Conservation (phyloP, 768 basidiomycete species). For the Coprinellus micaceus region DNA sequence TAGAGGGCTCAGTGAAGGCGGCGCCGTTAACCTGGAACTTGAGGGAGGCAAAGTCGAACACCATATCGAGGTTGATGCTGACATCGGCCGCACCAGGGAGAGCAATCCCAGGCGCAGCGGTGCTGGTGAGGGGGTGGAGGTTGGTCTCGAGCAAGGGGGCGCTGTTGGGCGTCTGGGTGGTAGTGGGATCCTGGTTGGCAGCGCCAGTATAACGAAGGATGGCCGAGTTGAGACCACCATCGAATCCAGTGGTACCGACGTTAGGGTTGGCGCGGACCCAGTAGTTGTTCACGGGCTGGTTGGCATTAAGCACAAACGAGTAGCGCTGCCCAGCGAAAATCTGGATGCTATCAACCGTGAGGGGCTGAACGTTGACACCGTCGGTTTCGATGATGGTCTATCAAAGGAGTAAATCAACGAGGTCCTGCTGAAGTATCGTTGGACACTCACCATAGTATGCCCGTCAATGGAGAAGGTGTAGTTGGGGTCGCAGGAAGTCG, state of each 20-base stretch:
- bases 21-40: slow-evolving; percentile 24
- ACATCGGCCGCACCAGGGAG: slow-evolving; percentile 37
- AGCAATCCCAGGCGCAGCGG: slow-evolving; percentile 32
- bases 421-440: no score
- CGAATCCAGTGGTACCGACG: slow-evolving; percentile 26
- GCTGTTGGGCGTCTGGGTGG: slow-evolving; percentile 19
- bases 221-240: no score
- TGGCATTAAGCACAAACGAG: slow-evolving; percentile 39
- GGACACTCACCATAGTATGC: slow-evolving; percentile 32
- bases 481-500: slow-evolving; percentile 43
- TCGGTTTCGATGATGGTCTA: slow-evolving; percentile 40
- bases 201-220: slow-evolving; percentile 50
- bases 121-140: slow-evolving; percentile 28
- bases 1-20: slow-evolving; percentile 26
- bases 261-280: slow-evolving; percentile 40
- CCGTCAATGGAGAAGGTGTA: slow-evolving; percentile 44
- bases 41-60: slow-evolving; percentile 13
- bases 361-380: slow-evolving; percentile 31
- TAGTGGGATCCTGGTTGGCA: slow-evolving; percentile 33
- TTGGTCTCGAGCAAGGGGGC: slow-evolving; percentile 34
- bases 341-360: slow-evolving; percentile 34
- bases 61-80: slow-evolving; percentile 26
- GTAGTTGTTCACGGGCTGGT: slow-evolving; percentile 37
- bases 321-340: no score
- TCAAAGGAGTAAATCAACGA: neutral